Conservation (phyloP, 352 stramenopile genomes). For the Pythium insidiosum region DNA sequence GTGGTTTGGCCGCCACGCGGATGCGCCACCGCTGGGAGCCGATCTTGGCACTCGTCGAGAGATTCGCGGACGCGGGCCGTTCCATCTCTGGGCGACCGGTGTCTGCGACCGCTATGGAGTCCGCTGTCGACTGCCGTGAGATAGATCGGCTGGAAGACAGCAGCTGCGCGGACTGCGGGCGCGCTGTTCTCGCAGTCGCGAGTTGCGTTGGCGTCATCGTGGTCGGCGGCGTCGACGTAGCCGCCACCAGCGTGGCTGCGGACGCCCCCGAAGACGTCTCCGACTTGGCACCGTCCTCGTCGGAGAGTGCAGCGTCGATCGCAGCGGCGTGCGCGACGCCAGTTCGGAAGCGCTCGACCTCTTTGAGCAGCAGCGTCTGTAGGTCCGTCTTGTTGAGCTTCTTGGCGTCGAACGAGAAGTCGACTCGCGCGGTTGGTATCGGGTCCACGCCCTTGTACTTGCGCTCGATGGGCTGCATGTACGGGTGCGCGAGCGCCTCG, state of each 20-base stretch:
- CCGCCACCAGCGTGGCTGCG: neutral
- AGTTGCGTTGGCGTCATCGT: slow-evolving; percentile 13
- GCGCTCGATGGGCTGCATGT: slow-evolving; percentile 59
- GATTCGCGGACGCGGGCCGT: neutral
- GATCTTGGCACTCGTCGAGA: slow-evolving; percentile 13
- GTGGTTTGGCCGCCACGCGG: slow-evolving; percentile 36
- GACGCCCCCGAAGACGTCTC: neutral
- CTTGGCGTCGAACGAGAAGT: slow-evolving; percentile 72
- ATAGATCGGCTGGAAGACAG: too few species aligned
- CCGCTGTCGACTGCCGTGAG: too few species aligned
- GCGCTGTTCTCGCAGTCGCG: too few species aligned
- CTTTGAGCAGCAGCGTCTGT: slow-evolving; percentile 54
- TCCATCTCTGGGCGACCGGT: slow-evolving; percentile 5
- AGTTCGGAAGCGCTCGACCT: slow-evolving; percentile 54
- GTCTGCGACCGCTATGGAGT: too few species aligned
- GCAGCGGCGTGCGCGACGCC: slow-evolving; percentile 11
- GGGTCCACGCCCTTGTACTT: slow-evolving; percentile 48
- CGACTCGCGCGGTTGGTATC: slow-evolving; percentile 22
- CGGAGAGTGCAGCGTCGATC: slow-evolving; percentile 4
- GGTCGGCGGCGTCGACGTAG: neutral
- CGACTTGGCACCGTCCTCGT: slow-evolving; percentile 1
- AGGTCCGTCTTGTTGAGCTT: slow-evolving; percentile 67
- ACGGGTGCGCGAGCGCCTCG: slow-evolving; percentile 57
- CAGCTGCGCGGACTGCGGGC: too few species aligned
- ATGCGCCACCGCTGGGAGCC: slow-evolving; percentile 47